Base-by-base conservation (phyloP, 2,329 filamentous ascomycete genomes). In the Endothia cerciana region DNA sequence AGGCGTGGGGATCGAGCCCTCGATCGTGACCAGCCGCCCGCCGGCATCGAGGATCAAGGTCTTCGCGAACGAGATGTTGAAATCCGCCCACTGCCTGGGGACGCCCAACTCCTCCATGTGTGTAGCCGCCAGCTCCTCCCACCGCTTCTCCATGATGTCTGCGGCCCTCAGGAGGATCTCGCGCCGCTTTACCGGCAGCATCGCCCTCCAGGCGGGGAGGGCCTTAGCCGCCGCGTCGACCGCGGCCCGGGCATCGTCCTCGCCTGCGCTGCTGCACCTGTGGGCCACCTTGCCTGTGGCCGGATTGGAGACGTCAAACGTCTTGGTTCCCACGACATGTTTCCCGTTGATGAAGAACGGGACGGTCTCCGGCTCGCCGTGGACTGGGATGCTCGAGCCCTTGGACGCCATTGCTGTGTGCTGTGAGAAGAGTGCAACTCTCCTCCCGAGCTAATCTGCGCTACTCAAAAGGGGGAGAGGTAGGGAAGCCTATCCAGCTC, bases 141-240 rank as follows among this genome's bases (percentile, higher is more conserved):
- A 79, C 10, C 89, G 85, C 38, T 75, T 77, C 49, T 85, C 80
- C 67, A 94, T 79, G 59, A 93, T 77, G 10, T 88, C 86, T 11
- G 89, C 88, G 0, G 90, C 89, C 74, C 87, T 88, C 65, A 90
- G 79, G 66, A 96, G 82, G 69, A 96, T 87, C 69, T 90, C 85
- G 43, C 91, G 87, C 47, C 91, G 89, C 30, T 82, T 74, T 30
- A 80, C 73, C 1, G 88, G 85, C 56, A 86, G 87, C 2, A 85
- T 85, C 69, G 84, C 85, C 53, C 84, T 82, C 92, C 92, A 97
- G 66, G 83, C 78, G 53, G 84, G 84, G 76, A 92, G 89, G 1
- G 92, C 91, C 17, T 81, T 80, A n/a, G 87, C 80, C 0, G 91
- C 91, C 6, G 81, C 77, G 11, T 72, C 71, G 43, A 73, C 69